Base-by-base conservation (phyloP, 1,139 yeast genomes). In the Yamadazyma songkhlaensis region DNA sequence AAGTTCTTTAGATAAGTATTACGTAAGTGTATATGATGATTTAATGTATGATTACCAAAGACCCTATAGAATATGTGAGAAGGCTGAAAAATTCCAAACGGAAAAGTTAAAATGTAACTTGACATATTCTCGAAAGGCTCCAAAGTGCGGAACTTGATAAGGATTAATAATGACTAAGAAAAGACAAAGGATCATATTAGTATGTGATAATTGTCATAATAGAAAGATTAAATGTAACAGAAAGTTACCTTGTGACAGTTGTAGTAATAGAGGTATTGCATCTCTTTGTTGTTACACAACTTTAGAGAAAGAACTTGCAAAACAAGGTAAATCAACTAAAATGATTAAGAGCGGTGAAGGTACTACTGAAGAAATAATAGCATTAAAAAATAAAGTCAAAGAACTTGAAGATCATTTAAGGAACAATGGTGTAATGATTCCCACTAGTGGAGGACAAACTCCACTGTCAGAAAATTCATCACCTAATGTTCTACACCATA, bases 181-280 rank as follows among this genome's bases (percentile, higher is more conserved):
- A 32, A 38, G 52, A 34, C 49, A 47, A 35, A 46, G 53, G 29
- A 43, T 49, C 24, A 39, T 45, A 6, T 33, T 49, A 10, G 49
- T 47, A 5, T 49, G 53, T 46, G 53, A 49, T 26, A 48, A 47
- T 29, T 49, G 53, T 34, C 52, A 48, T 36, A 44, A 46, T 13
- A 37, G 52, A 4, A 49, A 49, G 37, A 49, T 49, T 31, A 49
- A 48, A 32, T 49, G 53, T 39, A 44, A 49, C 31, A 29, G 49
- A 15, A 35, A 47, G 25, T 41, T 47, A 2, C 53, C 53, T 2
- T 49, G 53, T 41, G 43, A 45, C 25, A 43, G 51, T 25, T 49
- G 53, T 32, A 41, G 33, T 11, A 40, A 27, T 20, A 29, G 49
- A 17, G 49, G 49, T 1, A 39, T 47, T 13, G 45, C 36, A 3